A percentile compares a stretch with the other conserved stretches of the same genome.
These are phyloP conservation scores for Phytophthora hibernalis DNA, from an alignment of 352 stramenopile genomes.

Conservation along the genomic window DNA sequence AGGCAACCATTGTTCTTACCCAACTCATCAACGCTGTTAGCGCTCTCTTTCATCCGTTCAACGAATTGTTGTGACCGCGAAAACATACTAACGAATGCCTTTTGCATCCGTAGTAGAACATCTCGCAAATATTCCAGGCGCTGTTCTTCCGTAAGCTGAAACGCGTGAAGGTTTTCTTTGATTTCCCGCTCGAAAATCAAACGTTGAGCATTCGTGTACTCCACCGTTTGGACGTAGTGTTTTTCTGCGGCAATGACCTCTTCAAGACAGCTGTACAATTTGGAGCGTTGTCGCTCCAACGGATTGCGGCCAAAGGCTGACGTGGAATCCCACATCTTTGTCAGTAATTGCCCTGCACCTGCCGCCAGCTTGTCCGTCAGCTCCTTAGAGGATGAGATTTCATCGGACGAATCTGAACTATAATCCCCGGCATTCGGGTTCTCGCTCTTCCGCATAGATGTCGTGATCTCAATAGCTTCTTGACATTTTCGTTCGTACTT, in stretches of 20 bases:
- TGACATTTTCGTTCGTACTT: slow-evolving; percentile 82
- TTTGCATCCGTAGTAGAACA: slow-evolving; percentile 73
- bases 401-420: slow-evolving; percentile 21
- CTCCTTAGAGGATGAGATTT: slow-evolving; percentile 51
- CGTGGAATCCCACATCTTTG: slow-evolving; percentile 85
- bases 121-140: slow-evolving; percentile 84
- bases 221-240: slow-evolving; percentile 69
- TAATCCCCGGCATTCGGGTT: slow-evolving; percentile 6
- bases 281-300: slow-evolving; percentile 68
- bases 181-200: slow-evolving; percentile 73
- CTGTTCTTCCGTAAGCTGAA: slow-evolving; percentile 87
- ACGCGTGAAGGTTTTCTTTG: slow-evolving; percentile 79
- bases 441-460: slow-evolving; percentile 43
- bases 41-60: slow-evolving; percentile 57
- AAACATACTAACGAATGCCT: slow-evolving; percentile 58
- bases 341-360: slow-evolving; percentile 70
- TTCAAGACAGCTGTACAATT: slow-evolving; percentile 66
- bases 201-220: slow-evolving; percentile 73
- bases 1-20: slow-evolving; percentile 43
- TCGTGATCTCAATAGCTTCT: slow-evolving; percentile 66
- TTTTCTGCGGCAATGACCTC: slow-evolving; percentile 77
- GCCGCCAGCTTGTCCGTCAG: slow-evolving; percentile 68
- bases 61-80: slow-evolving; percentile 53
- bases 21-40: slow-evolving; percentile 66
- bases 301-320: slow-evolving; percentile 72